Conservation (phyloP, 1,139 yeast species). For the Nakaseomyces kungkrabaensis region DNA sequence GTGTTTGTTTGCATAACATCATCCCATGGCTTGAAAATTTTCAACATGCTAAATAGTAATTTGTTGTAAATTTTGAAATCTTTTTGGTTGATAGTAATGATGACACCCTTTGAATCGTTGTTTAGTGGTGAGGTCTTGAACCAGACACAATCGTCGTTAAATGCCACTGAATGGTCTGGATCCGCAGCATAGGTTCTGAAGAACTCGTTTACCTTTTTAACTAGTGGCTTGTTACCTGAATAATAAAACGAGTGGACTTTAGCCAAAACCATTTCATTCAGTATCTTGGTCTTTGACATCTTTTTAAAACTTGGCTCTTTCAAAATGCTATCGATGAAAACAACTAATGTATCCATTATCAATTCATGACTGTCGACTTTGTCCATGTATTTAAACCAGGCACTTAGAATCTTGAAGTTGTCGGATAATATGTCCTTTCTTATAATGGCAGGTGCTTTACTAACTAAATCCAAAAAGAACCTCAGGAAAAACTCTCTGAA, state of each 20-base stretch:
- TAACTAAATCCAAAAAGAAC: slow-evolving; percentile 50
- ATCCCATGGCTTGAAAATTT: slow-evolving; percentile 73
- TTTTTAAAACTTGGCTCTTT: slow-evolving; percentile 54
- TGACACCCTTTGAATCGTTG: slow-evolving; percentile 16
- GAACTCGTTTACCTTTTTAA: slow-evolving; percentile 38
- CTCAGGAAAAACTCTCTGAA: slow-evolving; percentile 38
- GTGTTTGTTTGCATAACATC: slow-evolving; percentile 52
- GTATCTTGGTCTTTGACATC: slow-evolving; percentile 60
- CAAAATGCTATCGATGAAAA: slow-evolving; percentile 44
- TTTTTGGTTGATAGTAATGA: slow-evolving; percentile 35
- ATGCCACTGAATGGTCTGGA: slow-evolving; percentile 49
- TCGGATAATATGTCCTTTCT: slow-evolving; percentile 56
- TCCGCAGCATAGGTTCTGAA: slow-evolving; percentile 44
- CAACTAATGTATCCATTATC: slow-evolving; percentile 35
- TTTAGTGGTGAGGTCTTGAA: slow-evolving; percentile 27
- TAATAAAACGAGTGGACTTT: slow-evolving; percentile 47
- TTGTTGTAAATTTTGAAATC: slow-evolving; percentile 56
- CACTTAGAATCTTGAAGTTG: slow-evolving; percentile 47
- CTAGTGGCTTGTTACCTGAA: slow-evolving; percentile 31
- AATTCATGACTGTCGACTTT: slow-evolving; percentile 45
- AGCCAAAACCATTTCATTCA: slow-evolving; percentile 67
- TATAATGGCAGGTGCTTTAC: slow-evolving; percentile 39
- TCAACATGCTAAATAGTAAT: slow-evolving; percentile 51
- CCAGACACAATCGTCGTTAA: slow-evolving; percentile 53
- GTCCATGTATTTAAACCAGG: slow-evolving; percentile 53